These are phyloP conservation scores for Phylloporus sp. DNA, from an alignment of 768 basidiomycete genomes.

Conservation along the genomic window DNA sequence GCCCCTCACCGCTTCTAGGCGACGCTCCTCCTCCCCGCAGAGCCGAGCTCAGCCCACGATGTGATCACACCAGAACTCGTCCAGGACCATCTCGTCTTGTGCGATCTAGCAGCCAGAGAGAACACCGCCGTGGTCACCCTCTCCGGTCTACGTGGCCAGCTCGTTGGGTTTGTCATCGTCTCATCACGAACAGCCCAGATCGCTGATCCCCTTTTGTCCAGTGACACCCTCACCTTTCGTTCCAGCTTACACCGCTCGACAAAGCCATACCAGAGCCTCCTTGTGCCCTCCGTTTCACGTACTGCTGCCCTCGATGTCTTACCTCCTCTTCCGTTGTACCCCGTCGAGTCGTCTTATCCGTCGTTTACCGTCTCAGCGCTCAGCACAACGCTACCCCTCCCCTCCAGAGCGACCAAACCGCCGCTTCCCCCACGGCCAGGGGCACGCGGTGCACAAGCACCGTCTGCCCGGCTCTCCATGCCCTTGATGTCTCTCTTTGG, in stretches of 20 bases:
- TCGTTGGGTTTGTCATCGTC: slow-evolving; percentile 49
- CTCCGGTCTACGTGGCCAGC: slow-evolving; percentile 75
- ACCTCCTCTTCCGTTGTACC: slow-evolving; percentile 48
- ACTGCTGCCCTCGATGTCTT: slow-evolving; percentile 40
- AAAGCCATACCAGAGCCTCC: slow-evolving; percentile 39
- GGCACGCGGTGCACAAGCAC: slow-evolving; percentile 9
- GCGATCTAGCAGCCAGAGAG: slow-evolving; percentile 46
- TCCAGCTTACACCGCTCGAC: slow-evolving; percentile 41
- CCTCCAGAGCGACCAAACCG: slow-evolving; percentile 43
- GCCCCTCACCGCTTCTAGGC: slow-evolving; percentile 45
- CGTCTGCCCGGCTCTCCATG: slow-evolving; percentile 54
- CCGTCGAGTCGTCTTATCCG: slow-evolving; percentile 44
- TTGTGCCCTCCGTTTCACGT: slow-evolving; percentile 32
- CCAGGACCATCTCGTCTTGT: slow-evolving; percentile 77
- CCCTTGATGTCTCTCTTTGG: slow-evolving; percentile 84
- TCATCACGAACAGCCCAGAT: slow-evolving; percentile 29
- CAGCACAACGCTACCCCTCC: slow-evolving; percentile 32
- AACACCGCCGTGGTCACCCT: slow-evolving; percentile 64
- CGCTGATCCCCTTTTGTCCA: slow-evolving; percentile 25
- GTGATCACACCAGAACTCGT: slow-evolving; percentile 70
- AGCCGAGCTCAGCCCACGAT: slow-evolving; percentile 48
- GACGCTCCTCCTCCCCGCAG: slow-evolving; percentile 73
- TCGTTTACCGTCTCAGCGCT: slow-evolving; percentile 42
- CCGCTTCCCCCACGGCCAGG: slow-evolving; percentile 40
- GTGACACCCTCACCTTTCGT: slow-evolving; percentile 39